Evolutionary conservation across 1,284 basidiomycete species (phyloP).

Genomic region (Ceratobasidium sp.): DNA sequence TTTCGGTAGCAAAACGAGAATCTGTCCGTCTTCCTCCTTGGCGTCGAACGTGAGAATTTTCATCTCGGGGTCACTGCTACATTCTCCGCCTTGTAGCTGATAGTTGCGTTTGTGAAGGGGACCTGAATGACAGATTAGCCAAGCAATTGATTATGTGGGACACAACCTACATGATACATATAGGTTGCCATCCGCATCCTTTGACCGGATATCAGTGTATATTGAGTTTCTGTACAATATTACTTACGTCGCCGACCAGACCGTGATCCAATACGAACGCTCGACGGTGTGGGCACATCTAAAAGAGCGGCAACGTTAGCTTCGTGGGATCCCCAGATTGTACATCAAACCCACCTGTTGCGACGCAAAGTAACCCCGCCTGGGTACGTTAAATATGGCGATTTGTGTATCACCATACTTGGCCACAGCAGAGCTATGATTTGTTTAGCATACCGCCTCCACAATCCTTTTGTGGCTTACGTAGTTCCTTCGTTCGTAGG

Average conservation of each 20-base stretch:
- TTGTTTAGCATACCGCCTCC: neutral
- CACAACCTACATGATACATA: slow-evolving; percentile 63
- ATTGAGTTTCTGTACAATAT: slow-evolving; percentile 52
- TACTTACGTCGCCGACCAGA: slow-evolving; percentile 56
- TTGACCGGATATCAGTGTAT: slow-evolving; percentile 61
- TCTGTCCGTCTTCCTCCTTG: slow-evolving; percentile 65
- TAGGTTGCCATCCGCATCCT: slow-evolving; percentile 65
- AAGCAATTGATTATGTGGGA: slow-evolving; percentile 24
- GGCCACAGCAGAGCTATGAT: slow-evolving; percentile 65
- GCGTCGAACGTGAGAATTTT: slow-evolving; percentile 77
- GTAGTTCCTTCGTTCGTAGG: slow-evolving; percentile 67
- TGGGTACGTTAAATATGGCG: slow-evolving; percentile 74
- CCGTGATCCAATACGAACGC: slow-evolving; percentile 83
- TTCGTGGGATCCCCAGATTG: neutral
- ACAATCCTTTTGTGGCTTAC: slow-evolving; percentile 54
- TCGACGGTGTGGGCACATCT: slow-evolving; percentile 74
- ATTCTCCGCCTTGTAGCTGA: slow-evolving; percentile 70
- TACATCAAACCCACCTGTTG: slow-evolving; percentile 67
- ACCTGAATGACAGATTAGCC: slow-evolving; percentile 57
- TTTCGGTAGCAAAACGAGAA: slow-evolving; percentile 70
- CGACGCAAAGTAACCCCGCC: slow-evolving; percentile 73
- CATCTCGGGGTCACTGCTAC: slow-evolving; percentile 75
- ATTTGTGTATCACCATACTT: slow-evolving; percentile 81
- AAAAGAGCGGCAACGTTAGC: neutral
- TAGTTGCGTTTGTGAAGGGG: slow-evolving; percentile 83